phyloP scores from a whole-genome alignment of 768 basidiomycete species.

The Trametes coccinea region DNA sequence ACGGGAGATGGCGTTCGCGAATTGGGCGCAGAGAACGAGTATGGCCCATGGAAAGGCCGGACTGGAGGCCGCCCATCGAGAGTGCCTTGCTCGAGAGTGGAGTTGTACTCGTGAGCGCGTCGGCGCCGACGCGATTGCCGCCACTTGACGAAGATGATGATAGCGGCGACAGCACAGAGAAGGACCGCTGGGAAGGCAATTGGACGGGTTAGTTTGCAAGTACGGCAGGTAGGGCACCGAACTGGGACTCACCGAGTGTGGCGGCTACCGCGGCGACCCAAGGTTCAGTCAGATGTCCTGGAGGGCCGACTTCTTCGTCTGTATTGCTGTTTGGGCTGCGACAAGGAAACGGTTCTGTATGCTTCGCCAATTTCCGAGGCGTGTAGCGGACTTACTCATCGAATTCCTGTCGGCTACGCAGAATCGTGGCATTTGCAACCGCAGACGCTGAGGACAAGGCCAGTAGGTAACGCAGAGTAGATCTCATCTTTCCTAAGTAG shows the following conservation, averaged over 20 bases:
- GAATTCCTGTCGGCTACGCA: neutral
- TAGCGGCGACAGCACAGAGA: constrained; percentile 5
- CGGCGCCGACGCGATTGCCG: constrained; percentile 15
- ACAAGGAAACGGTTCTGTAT: neutral
- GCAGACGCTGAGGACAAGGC: neutral
- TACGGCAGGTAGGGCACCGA: neutral
- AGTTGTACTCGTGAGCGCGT: neutral
- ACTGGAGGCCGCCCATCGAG: neutral
- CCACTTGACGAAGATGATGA: constrained; percentile 13
- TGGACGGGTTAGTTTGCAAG: neutral
- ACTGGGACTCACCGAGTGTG: constrained; percentile 28
- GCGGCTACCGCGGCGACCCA: constrained; percentile 35
- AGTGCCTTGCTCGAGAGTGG: neutral
- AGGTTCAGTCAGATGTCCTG: constrained; percentile 27
- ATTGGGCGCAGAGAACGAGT: constrained; percentile 4
- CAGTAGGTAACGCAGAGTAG: neutral
- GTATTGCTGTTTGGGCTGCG: neutral
- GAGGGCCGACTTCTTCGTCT: constrained; percentile 10
- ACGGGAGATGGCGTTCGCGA: constrained; percentile 16
- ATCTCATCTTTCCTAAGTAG: neutral
- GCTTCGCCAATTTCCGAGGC: neutral
- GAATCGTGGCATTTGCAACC: neutral
- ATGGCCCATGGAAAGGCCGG: constrained; percentile 14
- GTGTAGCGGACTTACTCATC: neutral
- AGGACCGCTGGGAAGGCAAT: constrained; percentile 10